Evolutionary conservation across 2,329 filamentous ascomycete species (phyloP).

Genomic region (Fusarium verticillioides): DNA sequence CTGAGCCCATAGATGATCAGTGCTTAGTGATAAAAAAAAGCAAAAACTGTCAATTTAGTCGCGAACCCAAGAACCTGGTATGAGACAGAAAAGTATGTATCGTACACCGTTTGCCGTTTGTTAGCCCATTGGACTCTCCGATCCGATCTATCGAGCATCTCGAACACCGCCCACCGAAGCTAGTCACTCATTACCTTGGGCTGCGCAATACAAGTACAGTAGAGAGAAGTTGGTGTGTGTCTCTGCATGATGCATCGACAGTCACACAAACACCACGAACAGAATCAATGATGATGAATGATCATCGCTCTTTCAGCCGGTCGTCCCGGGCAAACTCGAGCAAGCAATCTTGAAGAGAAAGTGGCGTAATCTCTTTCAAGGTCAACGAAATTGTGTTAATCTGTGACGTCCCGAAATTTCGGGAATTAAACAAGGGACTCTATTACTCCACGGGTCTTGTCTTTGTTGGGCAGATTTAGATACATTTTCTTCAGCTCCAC

Average conservation of each 20-base stretch:
- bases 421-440: conserved; percentile 26
- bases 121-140: conserved; percentile 11
- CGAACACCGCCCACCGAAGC: conserved; percentile 11
- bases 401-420: conserved; percentile 36
- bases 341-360: conserved; percentile 15
- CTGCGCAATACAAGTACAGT: conserved; percentile 12
- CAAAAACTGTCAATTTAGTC: not conserved
- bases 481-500: conserved; percentile 14
- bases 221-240: conserved; percentile 13
- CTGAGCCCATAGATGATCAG: conserved; percentile 8
- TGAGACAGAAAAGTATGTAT: not conserved
- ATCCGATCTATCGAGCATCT: conserved; percentile 34
- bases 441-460: conserved; percentile 30
- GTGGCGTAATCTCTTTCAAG: conserved; percentile 31
- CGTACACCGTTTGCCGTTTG: conserved; percentile 16
- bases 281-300: conserved; percentile 4
- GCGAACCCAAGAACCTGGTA: conserved; percentile 3
- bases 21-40: conserved; percentile 6
- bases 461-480: conserved; percentile 4
- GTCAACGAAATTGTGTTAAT: conserved; percentile 19
- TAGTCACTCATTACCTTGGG: not conserved
- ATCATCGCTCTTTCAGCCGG: conserved; percentile 12
- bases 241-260: conserved; percentile 15
- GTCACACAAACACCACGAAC: conserved; percentile 9
- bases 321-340: conserved; percentile 6